These are phyloP conservation scores for Straminergon stramineum DNA, from an alignment of 225 moss, liverwort and hornwort genomes.

Conservation along the genomic window DNA sequence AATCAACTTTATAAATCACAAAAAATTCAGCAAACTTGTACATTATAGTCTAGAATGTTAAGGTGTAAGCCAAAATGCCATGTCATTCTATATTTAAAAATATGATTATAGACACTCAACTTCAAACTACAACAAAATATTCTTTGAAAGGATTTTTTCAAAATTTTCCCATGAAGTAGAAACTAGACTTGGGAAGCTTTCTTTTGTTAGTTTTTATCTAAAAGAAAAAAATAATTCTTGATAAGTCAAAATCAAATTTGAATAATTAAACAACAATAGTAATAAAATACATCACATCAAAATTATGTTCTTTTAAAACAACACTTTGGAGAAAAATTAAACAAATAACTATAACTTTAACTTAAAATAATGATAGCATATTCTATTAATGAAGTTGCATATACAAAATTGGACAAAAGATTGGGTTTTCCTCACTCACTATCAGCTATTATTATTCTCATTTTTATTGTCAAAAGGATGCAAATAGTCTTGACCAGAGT, in stretches of 20 bases:
- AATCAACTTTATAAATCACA: not conserved
- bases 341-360: not conserved
- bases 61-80: not conserved
- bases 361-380: rapidly evolving
- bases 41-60: not conserved
- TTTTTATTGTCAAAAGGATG: not conserved
- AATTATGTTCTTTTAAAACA: not conserved
- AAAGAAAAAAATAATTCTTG: not conserved
- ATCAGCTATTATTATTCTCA: not conserved
- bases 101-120: not conserved
- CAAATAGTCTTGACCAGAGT: not conserved
- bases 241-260: not conserved
- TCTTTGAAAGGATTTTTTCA: not conserved
- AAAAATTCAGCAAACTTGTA: not conserved
- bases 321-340: not conserved
- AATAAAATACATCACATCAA: not conserved
- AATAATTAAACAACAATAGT: not conserved
- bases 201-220: too few relatives aligned
- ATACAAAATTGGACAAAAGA: not conserved
- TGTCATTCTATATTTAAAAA: not conserved
- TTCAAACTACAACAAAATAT: not conserved
- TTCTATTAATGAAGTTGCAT: not conserved
- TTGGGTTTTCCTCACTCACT: not conserved
- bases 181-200: not conserved
- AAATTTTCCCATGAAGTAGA: rapidly evolving